Base-by-base conservation (phyloP, 2,329 filamentous ascomycete species). In the Neurospora sp. region DNA sequence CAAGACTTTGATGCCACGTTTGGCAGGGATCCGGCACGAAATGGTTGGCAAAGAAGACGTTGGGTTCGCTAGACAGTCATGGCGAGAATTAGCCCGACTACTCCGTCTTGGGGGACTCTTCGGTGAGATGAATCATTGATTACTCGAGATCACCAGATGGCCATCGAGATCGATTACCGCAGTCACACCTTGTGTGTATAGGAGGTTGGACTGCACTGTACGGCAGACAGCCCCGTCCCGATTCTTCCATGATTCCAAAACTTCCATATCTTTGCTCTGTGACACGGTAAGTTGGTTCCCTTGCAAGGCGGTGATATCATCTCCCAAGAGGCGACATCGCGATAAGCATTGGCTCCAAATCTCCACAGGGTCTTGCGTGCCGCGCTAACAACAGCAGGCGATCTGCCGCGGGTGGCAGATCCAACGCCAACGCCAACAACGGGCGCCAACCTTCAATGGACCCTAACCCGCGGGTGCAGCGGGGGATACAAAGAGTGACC, bases 1-100 rank as follows among this genome's bases (percentile, higher is more conserved):
- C 68, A 57, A 33, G 52, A 33, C 12, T 62, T 68, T 46, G 67
- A 70, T 73, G 73, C 73, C 73, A 75, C 74, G 74, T 75, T 71
- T 71, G 57, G 67, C 70, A 72, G 67, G 73, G 67, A 69, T 74
- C 67, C 73, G 72, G 70, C 71, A 43, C 23, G 19, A 68, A 67
- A 19, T 72, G 70, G 72, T 73, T 74, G 73, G 72, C 66, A 52
- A 33, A 52, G 19, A 41, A 17, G 11, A 39, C 39, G 28, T 66
- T 68, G 67, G 68, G 69, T 33, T 33, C 28, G 28, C 28, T 33
- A 33, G 28, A 33, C 28, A 33, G 28, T 33, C 28, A 33, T 33
- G 28, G 28, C 28, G 28, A 33, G 28, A 33, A 33, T 65, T 57
- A 41, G 37, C 67, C 52, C 28, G 43, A 28, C 36, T 62, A 10